phyloP scores from a whole-genome alignment of 2,329 filamentous ascomycete genomes.

The Periconia digitata region DNA sequence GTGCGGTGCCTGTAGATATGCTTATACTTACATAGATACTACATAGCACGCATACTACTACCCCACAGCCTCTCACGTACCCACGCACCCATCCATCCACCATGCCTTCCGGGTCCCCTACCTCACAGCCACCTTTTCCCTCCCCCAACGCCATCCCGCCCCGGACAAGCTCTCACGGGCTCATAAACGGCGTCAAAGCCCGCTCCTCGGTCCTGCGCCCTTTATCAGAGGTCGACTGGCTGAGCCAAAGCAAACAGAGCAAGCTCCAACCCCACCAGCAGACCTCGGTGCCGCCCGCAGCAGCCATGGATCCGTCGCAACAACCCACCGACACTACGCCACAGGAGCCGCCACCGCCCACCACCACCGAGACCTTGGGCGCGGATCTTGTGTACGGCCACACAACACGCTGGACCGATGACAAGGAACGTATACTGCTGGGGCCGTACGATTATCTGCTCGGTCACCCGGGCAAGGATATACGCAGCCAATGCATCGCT shows the following conservation, averaged over 20 bases:
- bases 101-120: constrained; percentile 17
- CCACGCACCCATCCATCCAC: too few relatives aligned
- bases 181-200: constrained; percentile 28
- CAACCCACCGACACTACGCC: constrained; percentile 30
- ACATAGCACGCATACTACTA: too few relatives aligned
- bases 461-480: constrained; percentile 80
- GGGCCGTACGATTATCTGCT: constrained; percentile 82
- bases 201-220: constrained; percentile 38
- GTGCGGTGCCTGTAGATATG: too few relatives aligned
- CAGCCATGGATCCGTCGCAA: constrained; percentile 9
- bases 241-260: constrained; percentile 43
- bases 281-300: constrained; percentile 12
- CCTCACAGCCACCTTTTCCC: constrained; percentile 31
- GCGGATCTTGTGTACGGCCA: constrained; percentile 47
- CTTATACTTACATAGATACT: too few relatives aligned
- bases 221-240: constrained; percentile 43
- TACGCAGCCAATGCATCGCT: constrained; percentile 75
- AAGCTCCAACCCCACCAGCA: constrained; percentile 32
- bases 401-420: constrained; percentile 61
- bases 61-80: too few relatives aligned
- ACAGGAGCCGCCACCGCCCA: constrained; percentile 28
- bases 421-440: constrained; percentile 76
- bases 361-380: constrained; percentile 29
- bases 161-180: constrained; percentile 41
- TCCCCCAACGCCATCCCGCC: constrained; percentile 45